Evolutionary conservation across 352 stramenopile genomes (phyloP), one percentile per base, ranked within the genome.

Genomic region (Phytopythium litorale): DNA sequence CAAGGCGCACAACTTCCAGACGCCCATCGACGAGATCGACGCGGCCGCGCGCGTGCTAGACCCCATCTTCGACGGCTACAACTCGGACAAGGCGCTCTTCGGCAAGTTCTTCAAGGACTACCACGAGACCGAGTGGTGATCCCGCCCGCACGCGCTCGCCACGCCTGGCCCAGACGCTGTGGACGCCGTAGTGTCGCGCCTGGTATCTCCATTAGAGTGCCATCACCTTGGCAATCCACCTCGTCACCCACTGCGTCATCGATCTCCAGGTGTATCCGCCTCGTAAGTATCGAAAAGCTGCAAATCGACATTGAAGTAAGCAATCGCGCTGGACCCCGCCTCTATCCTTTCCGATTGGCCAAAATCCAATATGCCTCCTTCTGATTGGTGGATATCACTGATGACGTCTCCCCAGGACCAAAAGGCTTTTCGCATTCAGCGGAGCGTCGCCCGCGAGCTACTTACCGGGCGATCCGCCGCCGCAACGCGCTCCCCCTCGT

Each of bases 11-110:
- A 78, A 97, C 56, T 99, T 99, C 77, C 96, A 96, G 82, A 99
- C 96, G 32, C 97, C 97, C 8, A 98, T 99, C 66, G 97, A 99
- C 77, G 97, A 99, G 78, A 89, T 98, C 49, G 97, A 99, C 76
- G 97, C 96, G 4, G 87, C 97, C 7, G 91, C 94, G 16, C 88
- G 96, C 33, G 96, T 99, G 28, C 68, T 99, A 28, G 96, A 99
- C 76, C 95, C 97, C 0, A 90, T 99, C 32, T 98, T 99, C 72
- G 76, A 87, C 23, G 94, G 82, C 62, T 92, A 80, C 76, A 92
- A 87, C 65, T 74, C 67, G 43, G 71, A 81, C 63, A 76, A 91
- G 58, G 66, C 71, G 15, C 59, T 84, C 49, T 91, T 84, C 54
- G 87, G 87, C 62, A 88, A 92, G 57, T 96, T 96, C 65, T 86